Percentiles rank a stretch among this genome's conserved stretches.
Conservation (phyloP, 345 rosid genomes). For the Syzygium grande region DNA sequence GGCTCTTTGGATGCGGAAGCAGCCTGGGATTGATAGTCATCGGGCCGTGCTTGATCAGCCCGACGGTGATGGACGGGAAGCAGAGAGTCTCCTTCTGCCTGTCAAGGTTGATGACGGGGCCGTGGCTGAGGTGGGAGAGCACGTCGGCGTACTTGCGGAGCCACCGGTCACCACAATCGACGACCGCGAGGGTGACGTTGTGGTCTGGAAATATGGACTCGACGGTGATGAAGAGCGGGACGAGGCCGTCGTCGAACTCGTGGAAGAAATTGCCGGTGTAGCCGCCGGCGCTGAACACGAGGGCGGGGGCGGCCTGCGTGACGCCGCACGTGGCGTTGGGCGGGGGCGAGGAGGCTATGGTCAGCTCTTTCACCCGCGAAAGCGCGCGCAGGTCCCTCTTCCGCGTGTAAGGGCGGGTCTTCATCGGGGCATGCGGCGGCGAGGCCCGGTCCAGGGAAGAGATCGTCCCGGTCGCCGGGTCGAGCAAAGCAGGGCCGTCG, state of each 20-base stretch:
- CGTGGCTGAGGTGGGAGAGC: constrained; percentile 28
- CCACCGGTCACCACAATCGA: constrained; percentile 49
- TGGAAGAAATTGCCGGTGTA: constrained; percentile 64
- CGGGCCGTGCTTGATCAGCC: constrained; percentile 46
- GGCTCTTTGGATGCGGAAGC: constrained; percentile 24
- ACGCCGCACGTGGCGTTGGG: constrained; percentile 9
- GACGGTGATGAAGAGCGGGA: constrained; percentile 59
- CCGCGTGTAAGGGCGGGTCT: constrained; percentile 50
- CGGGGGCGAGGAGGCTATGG: constrained; percentile 18
- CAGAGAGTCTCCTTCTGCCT: constrained; percentile 34
- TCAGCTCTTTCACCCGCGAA: constrained; percentile 29
- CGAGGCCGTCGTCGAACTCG: constrained; percentile 52
- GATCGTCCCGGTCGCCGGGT: constrained; percentile 27
- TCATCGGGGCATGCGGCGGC: not conserved
- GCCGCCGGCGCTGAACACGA: constrained; percentile 52
- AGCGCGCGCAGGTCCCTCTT: constrained; percentile 31
- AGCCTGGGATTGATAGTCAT: constrained; percentile 20
- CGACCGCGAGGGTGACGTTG: constrained; percentile 40
- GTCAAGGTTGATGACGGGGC: constrained; percentile 33
- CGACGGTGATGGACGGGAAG: constrained; percentile 36
- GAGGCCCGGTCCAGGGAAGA: constrained; percentile 8
- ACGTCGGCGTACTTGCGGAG: constrained; percentile 29
- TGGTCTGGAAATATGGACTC: constrained; percentile 18
- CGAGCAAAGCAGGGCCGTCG: constrained; percentile 31
- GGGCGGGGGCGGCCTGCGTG: constrained; percentile 38